A percentile compares a stretch with the other conserved stretches of the same genome.
phyloP scores from a whole-genome alignment of 768 basidiomycete species.

The Collybia sordida region DNA sequence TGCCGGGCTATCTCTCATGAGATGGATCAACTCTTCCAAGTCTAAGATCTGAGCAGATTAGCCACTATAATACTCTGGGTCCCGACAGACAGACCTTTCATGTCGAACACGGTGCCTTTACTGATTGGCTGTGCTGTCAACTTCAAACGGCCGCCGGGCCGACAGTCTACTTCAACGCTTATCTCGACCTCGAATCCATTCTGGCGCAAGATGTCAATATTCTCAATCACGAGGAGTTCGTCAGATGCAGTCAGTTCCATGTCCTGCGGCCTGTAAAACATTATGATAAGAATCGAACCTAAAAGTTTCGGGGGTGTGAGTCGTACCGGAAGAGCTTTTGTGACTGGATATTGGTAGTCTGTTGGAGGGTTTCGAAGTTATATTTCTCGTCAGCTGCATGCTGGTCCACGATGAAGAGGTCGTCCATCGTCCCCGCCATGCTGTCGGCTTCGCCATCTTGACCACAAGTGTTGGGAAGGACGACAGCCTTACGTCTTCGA shows the following conservation, averaged over 20 bases:
- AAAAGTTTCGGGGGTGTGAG: not conserved
- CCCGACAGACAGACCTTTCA: constrained; percentile 62
- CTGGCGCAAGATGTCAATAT: constrained; percentile 73
- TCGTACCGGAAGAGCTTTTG: constrained; percentile 81
- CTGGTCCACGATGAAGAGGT: constrained; percentile 96
- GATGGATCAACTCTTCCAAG: constrained; percentile 87
- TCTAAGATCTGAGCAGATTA: constrained; percentile 45
- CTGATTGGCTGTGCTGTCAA: constrained; percentile 87
- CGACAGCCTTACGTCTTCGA: constrained; percentile 46
- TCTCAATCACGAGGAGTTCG: constrained; percentile 85
- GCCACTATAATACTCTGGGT: not conserved
- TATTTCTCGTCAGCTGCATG: constrained; percentile 99
- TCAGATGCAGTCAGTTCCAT: constrained; percentile 89
- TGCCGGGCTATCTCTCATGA: constrained; percentile 73
- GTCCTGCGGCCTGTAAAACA: constrained; percentile 58
- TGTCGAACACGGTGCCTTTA: constrained; percentile 87
- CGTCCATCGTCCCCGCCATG: constrained; percentile 52
- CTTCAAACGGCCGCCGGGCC: constrained; percentile 46
- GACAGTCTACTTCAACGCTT: constrained; percentile 40
- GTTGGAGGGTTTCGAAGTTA: constrained; percentile 93
- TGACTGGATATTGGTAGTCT: constrained; percentile 85
- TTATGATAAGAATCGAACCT: not conserved
- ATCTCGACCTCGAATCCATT: constrained; percentile 89
- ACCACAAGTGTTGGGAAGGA: not conserved
- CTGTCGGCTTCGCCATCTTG: constrained; percentile 2